Percentiles rank a stretch among this genome's conserved stretches.
Evolutionary conservation across 257 asterid genomes (phyloP).

Genomic region (Przewalskia tangutica): DNA sequence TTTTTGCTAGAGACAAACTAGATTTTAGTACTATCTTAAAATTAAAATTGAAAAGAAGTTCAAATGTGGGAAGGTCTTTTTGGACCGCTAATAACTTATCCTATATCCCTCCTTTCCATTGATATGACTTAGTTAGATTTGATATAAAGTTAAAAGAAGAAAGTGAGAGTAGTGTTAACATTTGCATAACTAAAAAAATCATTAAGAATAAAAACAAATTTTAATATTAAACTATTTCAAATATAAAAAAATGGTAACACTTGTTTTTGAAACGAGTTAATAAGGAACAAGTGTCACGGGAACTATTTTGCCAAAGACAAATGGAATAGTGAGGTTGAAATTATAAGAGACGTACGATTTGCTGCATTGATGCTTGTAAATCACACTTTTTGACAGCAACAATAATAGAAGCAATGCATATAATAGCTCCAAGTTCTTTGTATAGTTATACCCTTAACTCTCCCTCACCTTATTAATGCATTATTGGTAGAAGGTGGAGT

Average conservation of each 20-base stretch:
- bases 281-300: background rate
- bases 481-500: background rate
- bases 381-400: background rate
- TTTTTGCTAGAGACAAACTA: no score
- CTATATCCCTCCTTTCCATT: no score
- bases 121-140: no score
- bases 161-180: background rate
- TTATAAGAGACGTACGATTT: background rate
- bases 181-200: background rate
- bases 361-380: background rate
- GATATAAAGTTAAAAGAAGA: no score
- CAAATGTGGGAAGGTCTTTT: no score
- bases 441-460: background rate
- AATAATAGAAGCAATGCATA: background rate
- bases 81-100: no score
- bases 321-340: background rate
- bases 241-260: background rate
- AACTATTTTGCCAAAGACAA: background rate
- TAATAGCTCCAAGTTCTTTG: background rate
- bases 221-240: background rate
- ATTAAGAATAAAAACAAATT: background rate
- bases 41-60: no score
- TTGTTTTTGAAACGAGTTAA: background rate
- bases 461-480: background rate
- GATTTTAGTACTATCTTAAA: no score